Base-by-base conservation (phyloP, 169 alveolate genomes). In the Amoebophrya sp. region DNA sequence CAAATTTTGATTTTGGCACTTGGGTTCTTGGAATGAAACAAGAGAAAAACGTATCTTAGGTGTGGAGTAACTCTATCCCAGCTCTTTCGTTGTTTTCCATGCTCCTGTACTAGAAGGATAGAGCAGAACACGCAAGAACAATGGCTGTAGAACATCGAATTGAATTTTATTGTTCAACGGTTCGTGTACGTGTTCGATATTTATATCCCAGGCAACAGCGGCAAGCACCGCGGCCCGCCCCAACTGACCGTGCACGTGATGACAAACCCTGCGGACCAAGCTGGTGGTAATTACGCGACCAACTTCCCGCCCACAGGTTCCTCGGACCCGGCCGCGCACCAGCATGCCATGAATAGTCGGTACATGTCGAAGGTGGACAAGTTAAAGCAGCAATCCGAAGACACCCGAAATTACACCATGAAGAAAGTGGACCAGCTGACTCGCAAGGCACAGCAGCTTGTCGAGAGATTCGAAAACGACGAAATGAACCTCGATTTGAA, bases 181-280 rank as follows among this genome's bases (percentile, higher is more conserved):
- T n/a, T n/a, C n/a, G n/a, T n/a, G n/a, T n/a, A n/a, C n/a, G n/a
- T n/a, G n/a, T n/a, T n/a, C n/a, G n/a, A n/a, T n/a, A n/a, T n/a
- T n/a, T n/a, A n/a, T n/a, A n/a, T n/a, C 18, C 29, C 66, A 66
- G 83, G 83, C 18, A 66, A 66, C 83, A 66, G 83, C 83, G 83
- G 83, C 35, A n/a, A 18, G 38, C 29, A 18, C 2, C 83, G 83
- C 1, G 35, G 29, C 39, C 83, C 83, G 18, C 83, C 83, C 7
- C 83, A 66, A 25, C 1, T 66, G 83, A 66, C 29, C 35, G 83
- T 66, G 32, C 29, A 18, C 2, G 35, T 66, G 35, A 25, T 66
- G 83, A 66, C 83, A 25, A 2, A 66, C 2, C n/a, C n/a, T n/a
- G n/a, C n/a, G n/a, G n/a, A n/a, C n/a, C n/a, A n/a, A n/a, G n/a